Base-by-base conservation (phyloP, 164 flowering plant species). In the Nelumbo lutea region DNA sequence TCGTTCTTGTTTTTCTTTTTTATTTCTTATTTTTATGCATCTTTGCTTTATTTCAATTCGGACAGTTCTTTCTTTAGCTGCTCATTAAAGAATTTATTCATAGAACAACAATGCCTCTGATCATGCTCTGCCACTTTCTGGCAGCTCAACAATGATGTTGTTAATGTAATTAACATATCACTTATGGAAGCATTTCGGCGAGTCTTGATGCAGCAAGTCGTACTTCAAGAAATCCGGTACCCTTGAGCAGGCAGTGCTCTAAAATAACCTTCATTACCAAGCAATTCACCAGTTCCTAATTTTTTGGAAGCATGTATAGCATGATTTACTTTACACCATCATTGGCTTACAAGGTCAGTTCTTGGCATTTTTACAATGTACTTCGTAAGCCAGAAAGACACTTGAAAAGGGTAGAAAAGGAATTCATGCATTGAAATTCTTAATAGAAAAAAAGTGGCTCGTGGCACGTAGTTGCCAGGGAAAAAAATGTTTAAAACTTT, bases 71-170 rank as follows among this genome's bases (percentile, higher is more conserved):
- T 38, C 44, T 64, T 48, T 66, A 8, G 5, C 65, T 27, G 9
- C 40, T 48, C 44, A 27, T 27, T 27, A 27, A 27, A 27, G 27
- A 27, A 27, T 42, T 2, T 15, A 15, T 5, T 3, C 15, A 9
- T 7, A 10, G 50, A 51, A 9, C n/a, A 43, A 42, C 59, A 43
- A 27, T 8, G 39, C 7, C 62, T 9, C 53, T 38, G 10, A 41
- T 43, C 27, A n/a, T 27, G 27, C 27, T 27, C 13, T n/a, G 27
- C 69, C 50, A 5, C 42, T 71, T 67, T 72, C 73, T 84, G 85
- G 85, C 93, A 95, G 99, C 96, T 90, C 15, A 92, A 84, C 80
- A 90, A 95, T 71, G 97, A 95, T 70, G 84, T 68, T 40, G 97
- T 90, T 53, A 92, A 92, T 73, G 73, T 92, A 52, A 87, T 95